These are phyloP conservation scores for Talaromyces sp. DNA, from an alignment of 2,329 filamentous ascomycete species.

Conservation along the genomic window DNA sequence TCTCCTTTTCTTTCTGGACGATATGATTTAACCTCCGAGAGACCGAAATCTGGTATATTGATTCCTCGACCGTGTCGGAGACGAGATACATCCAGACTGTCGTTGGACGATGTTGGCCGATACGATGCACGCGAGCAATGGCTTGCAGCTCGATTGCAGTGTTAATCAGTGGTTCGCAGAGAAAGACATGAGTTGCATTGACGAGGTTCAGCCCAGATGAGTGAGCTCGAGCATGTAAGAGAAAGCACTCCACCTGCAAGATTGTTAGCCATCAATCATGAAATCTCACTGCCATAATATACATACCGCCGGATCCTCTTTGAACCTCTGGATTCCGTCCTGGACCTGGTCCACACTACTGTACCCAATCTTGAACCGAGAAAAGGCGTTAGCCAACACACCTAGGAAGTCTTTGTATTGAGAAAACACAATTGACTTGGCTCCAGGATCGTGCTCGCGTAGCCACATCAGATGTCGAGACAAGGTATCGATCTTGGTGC, in stretches of 20 bases:
- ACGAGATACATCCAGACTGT: constrained; percentile 95
- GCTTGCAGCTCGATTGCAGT: constrained; percentile 91
- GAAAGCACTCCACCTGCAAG: constrained; percentile 66
- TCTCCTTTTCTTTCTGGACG: constrained; percentile 43
- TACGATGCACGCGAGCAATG: constrained; percentile 90
- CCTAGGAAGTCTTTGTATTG: constrained; percentile 80
- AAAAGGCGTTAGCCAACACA: constrained; percentile 68
- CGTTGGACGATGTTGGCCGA: constrained; percentile 81
- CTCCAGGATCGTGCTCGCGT: constrained; percentile 74
- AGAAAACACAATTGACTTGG: constrained; percentile 91
- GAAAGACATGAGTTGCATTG: constrained; percentile 88
- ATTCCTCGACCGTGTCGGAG: constrained; percentile 85
- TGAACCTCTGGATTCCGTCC: constrained; percentile 71
- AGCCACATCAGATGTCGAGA: constrained; percentile 82
- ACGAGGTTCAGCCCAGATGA: constrained; percentile 86
- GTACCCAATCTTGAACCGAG: constrained; percentile 67
- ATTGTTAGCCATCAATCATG: neutral
- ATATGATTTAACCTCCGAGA: constrained; percentile 75
- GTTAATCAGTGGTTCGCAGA: constrained; percentile 91
- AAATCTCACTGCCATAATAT: neutral
- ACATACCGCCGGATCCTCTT: constrained; percentile 59
- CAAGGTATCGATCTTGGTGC: constrained; percentile 84
- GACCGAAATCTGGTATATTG: constrained; percentile 84
- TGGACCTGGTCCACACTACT: constrained; percentile 63
- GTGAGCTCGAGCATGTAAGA: constrained; percentile 84